A percentile compares a stretch with the other conserved stretches of the same genome.
These are phyloP conservation scores for Porodaedalea pini DNA, from an alignment of 1,284 basidiomycete genomes.

Conservation along the genomic window DNA sequence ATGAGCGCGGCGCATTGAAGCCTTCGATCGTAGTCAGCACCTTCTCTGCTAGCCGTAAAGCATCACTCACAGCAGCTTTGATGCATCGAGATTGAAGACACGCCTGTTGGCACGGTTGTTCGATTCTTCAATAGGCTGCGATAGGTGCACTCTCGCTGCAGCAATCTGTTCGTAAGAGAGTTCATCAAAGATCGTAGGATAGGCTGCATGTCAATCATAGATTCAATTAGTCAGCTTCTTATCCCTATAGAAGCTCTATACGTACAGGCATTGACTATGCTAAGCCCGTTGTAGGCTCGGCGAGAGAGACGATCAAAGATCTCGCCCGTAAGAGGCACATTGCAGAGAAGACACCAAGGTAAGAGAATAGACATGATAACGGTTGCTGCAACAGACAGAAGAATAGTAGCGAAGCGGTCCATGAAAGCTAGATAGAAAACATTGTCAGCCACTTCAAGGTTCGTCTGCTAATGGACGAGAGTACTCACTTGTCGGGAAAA, in stretches of 20 bases:
- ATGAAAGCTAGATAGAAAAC: constrained; percentile 16
- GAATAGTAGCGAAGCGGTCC: constrained; percentile 21
- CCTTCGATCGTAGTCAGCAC: constrained; percentile 7
- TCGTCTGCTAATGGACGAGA: not conserved
- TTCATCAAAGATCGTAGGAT: constrained; percentile 33
- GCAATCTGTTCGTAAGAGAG: constrained; percentile 26
- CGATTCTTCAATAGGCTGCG: constrained; percentile 21
- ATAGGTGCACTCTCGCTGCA: constrained; percentile 26
- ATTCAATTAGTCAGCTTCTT: not conserved
- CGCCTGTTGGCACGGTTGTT: constrained; percentile 24
- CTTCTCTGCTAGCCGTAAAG: not conserved
- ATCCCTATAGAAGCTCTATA: not conserved
- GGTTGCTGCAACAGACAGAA: constrained; percentile 23
- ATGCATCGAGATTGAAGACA: constrained; percentile 29
- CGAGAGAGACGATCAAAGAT: constrained; percentile 20
- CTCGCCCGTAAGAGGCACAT: constrained; percentile 17
- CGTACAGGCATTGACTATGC: constrained; percentile 26
- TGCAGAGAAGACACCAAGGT: constrained; percentile 24
- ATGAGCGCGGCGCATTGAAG: constrained; percentile 29
- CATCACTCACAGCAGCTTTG: constrained; percentile 27
- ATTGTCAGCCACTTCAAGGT: too few species aligned
- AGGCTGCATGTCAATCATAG: constrained; percentile 24
- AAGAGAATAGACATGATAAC: constrained; percentile 24
- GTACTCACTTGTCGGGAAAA: constrained; percentile 25
- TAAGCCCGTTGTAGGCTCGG: constrained; percentile 22